Evolutionary conservation across 2,329 filamentous ascomycete genomes (phyloP), one percentile per base, ranked within the genome.

Genomic region (Paecilomyces sp.): DNA sequence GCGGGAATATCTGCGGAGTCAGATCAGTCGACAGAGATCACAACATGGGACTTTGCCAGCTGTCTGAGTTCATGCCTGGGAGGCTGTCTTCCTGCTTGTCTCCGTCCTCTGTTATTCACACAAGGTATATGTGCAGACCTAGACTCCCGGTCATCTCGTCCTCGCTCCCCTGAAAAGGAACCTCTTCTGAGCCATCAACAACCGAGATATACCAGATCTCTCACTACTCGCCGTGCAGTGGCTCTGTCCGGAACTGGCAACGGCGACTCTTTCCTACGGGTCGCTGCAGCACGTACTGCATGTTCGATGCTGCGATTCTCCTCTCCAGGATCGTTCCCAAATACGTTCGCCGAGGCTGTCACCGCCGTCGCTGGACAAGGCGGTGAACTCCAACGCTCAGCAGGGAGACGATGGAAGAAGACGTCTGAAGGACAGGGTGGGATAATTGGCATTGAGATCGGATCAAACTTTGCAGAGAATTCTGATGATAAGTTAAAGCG

Each of bases 381-480:
- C 0, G 92, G 92, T 0, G 86, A 92, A 68, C 79, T 96, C 22
- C 84, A 92, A 71, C 81, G 79, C 64, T 91, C 87, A 62, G 91
- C 92, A 0, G 90, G 86, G 0, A 79, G 87, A 24, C 81, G 90
- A 51, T 94, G 90, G 89, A 81, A 81, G 1, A 81, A 78, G 58
- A 89, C 87, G 0, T 88, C 89, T 2, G 91, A 96, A 70, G 92
- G 92, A 0, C 84, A 90, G 69, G 92, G 91, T 0, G 92, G 92
- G 0, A 89, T 96, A 55, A 95, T 96, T 66, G 92, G 90, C 0
- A 89, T 83, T 24, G 79, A 79, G 0, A 74, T 83, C 1, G 76
- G 30, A 81, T 11, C 70, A 74, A 2, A 22, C 41, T 18, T 1
- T 6, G n/a, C 41, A 18, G n/a, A 47, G 41, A 47, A 47, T 22